Conservation (phyloP, 1,284 basidiomycete genomes). For the Ceratobasidium theobromae region DNA sequence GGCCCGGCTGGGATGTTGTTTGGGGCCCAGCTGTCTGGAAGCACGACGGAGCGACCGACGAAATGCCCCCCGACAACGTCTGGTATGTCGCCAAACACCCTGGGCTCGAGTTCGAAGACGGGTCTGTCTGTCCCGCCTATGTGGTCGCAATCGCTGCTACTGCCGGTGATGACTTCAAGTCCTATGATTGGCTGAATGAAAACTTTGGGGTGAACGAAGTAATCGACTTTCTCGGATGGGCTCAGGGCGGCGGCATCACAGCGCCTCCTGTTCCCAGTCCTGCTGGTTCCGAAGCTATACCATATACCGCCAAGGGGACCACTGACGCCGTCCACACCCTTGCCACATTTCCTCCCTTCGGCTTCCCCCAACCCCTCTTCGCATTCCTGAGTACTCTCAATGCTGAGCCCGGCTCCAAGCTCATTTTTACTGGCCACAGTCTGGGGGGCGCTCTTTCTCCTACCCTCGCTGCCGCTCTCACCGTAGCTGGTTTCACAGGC, state of each 20-base stretch:
- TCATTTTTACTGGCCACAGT: conserved; percentile 30
- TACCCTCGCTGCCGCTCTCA: conserved; percentile 6
- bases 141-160: conserved; percentile 30
- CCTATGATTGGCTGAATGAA: conserved; percentile 1
- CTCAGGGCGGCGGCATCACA: neutral
- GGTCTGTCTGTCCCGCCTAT: neutral
- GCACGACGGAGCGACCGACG: neutral
- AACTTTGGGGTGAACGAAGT: neutral
- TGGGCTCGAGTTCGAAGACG: conserved; percentile 1
- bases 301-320: neutral
- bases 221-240: conserved; percentile 3
- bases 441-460: conserved; percentile 29
- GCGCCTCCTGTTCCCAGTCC: neutral
- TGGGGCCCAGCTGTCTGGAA: conserved; percentile 32
- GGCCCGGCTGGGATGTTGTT: conserved; percentile 16
- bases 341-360: neutral
- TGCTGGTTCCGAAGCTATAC: neutral
- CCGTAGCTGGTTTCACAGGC: neutral
- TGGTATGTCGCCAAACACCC: conserved; percentile 27
- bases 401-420: neutral
- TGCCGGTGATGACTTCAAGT: neutral
- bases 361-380: neutral
- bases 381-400: neutral
- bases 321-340: neutral
- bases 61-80: neutral